phyloP scores from a whole-genome alignment of 805 yeast genomes.

The Yamadazyma ubonensis region DNA sequence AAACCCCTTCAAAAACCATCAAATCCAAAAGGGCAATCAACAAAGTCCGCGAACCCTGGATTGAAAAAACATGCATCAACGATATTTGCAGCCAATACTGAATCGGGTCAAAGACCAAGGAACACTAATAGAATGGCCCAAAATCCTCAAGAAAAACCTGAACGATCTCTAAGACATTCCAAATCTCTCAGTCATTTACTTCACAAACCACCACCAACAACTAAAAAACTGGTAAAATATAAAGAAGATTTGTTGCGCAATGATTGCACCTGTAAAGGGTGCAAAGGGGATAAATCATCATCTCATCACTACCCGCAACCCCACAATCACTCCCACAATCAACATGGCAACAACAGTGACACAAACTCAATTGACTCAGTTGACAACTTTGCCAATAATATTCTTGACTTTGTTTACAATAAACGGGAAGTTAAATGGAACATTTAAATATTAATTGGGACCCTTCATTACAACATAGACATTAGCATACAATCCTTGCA shows the following conservation, averaged over 20 bases:
- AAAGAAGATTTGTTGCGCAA: constrained; percentile 13
- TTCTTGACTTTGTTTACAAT: constrained; percentile 17
- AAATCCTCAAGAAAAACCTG: background rate
- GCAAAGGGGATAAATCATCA: constrained; percentile 9
- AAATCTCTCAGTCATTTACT: constrained; percentile 8
- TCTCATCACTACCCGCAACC: constrained; percentile 1
- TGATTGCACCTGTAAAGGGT: constrained; percentile 15
- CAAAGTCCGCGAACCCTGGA: background rate
- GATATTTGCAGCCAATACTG: constrained; percentile 1
- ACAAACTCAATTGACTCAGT: constrained; percentile 17
- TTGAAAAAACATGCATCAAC: constrained; percentile 2
- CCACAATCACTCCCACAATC: background rate
- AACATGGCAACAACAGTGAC: constrained; percentile 10
- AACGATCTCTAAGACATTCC: constrained; percentile 3
- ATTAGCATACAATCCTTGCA: constrained; percentile 4
- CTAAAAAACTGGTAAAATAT: constrained; percentile 7
- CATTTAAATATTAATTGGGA: constrained; percentile 4
- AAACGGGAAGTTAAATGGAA: constrained; percentile 19
- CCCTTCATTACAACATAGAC: constrained; percentile 1
- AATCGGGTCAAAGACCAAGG: too few species aligned
- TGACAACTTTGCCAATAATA: constrained; percentile 18
- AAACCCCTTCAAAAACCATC: too few species aligned
- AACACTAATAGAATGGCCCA: constrained; percentile 2
- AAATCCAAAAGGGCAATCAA: too few species aligned
- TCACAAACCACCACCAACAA: constrained; percentile 3